Evolutionary conservation across 805 yeast genomes (phyloP), one percentile per base, ranked within the genome.

Genomic region (Pichia rugopelliculosa): DNA sequence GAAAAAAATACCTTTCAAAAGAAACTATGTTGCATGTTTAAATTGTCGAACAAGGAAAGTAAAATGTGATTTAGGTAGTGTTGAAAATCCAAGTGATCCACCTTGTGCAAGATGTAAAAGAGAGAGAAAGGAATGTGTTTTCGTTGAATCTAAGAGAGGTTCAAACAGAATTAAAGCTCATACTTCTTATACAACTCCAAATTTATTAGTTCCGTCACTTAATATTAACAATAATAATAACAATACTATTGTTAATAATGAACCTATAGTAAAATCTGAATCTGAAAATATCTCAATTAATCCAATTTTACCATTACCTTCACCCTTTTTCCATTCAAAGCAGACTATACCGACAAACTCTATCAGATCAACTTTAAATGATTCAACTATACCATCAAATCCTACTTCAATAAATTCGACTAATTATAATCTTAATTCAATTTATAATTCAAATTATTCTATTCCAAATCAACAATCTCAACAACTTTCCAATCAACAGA

Each of bases 31-130:
- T 52, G 97, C 97, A 1, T 90, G 98, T 58, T 65, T 86, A 42
- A 86, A 81, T 65, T 90, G 98, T 61, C 75, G 96, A 17, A 77
- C 80, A 7, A 75, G 95, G 38, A 91, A 90, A 59, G 87, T 87
- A 39, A 81, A 80, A 58, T 90, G 98, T 68, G 95, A 88, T 60
- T 67, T 90, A 54, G 96, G 96, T 2, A 78, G 82, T 10, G 77
- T 80, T 8, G 83, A 80, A 43, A 74, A 74, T 51, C 95, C 95
- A 0, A 71, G 73, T 40, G 80, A 78, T 5, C 93, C 95, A 3
- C 93, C 95, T 4, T 90, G 98, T 71, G 82, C 79, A 2, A 68
- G 97, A 43, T 90, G 98, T 59, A 73, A 75, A 51, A 72, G 97
- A 39, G 96, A 90, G 59, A 71, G 95, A 15, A 78, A 77, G 54